A percentile compares a stretch with the other conserved stretches of the same genome.
Conservation (phyloP, 2,329 filamentous ascomycete genomes). For the Trichoderma citrinoviride region DNA sequence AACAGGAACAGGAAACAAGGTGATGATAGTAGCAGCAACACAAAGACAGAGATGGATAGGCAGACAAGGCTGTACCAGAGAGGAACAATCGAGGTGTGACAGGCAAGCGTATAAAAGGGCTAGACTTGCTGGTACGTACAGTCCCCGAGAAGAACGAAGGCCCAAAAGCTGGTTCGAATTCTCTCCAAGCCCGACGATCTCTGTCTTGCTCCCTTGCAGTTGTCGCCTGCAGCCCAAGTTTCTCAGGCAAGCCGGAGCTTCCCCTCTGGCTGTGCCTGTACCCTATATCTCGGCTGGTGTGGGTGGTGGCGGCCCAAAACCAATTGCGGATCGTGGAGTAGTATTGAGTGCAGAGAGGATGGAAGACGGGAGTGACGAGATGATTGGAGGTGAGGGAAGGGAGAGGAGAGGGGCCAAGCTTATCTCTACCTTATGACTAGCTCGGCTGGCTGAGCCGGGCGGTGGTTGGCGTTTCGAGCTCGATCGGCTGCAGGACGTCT, state of each 20-base stretch:
- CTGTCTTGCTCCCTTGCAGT: slow-evolving; percentile 19
- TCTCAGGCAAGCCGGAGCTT: slow-evolving; percentile 63
- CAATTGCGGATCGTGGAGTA: slow-evolving; percentile 19
- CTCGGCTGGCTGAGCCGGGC: slow-evolving; percentile 4
- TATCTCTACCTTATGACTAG: slow-evolving; percentile 13
- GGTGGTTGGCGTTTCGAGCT: background rate
- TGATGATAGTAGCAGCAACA: background rate
- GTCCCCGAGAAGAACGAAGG: slow-evolving; percentile 34
- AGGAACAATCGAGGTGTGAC: slow-evolving; percentile 24
- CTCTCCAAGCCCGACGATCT: slow-evolving; percentile 17
- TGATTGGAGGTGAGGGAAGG: background rate
- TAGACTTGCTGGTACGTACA: slow-evolving; percentile 55
- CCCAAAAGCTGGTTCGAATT: slow-evolving; percentile 7
- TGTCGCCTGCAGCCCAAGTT: slow-evolving; percentile 20
- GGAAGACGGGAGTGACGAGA: background rate
- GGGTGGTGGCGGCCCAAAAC: slow-evolving; percentile 22
- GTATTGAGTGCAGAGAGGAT: background rate
- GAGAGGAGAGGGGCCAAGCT: background rate
- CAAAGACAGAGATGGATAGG: background rate
- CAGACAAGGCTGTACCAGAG: slow-evolving; percentile 16
- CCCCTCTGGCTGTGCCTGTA: slow-evolving; percentile 41
- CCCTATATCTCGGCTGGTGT: slow-evolving; percentile 42
- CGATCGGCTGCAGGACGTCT: background rate
- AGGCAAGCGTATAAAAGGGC: slow-evolving; percentile 24
- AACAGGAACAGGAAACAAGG: background rate